Percentiles rank a stretch among this genome's conserved stretches.
phyloP scores from a whole-genome alignment of 163 green algal genomes.

The Scenedesmus sp. region DNA sequence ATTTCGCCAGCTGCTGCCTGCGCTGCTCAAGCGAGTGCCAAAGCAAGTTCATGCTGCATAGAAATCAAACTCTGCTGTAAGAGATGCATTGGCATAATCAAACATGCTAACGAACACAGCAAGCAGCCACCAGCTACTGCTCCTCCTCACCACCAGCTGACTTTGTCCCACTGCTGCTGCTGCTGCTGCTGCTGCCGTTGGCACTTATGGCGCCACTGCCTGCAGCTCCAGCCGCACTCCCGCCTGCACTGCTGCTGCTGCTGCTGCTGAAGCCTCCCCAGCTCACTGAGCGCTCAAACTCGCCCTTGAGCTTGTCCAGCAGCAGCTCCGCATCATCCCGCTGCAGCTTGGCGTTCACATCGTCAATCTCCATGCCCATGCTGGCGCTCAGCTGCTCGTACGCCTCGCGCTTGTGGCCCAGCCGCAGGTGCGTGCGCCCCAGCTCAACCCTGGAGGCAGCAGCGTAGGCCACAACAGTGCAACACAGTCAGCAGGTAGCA shows the following conservation, averaged over 20 bases:
- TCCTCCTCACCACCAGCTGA: neutral
- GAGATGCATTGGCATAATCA: neutral
- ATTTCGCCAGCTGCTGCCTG: neutral
- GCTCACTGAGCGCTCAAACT: slow-evolving; percentile 29
- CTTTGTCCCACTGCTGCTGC: no score
- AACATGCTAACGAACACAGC: neutral
- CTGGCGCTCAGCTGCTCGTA: slow-evolving; percentile 58
- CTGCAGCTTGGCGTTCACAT: slow-evolving; percentile 79
- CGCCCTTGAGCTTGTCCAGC: slow-evolving; percentile 50
- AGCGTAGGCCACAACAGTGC: neutral
- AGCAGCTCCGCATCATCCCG: slow-evolving; percentile 63
- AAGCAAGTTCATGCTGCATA: neutral
- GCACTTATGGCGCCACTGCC: neutral
- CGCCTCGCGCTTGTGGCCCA: slow-evolving; percentile 70
- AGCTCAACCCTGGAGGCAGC: slow-evolving; percentile 50
- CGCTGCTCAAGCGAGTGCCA: neutral
- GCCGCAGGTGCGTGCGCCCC: slow-evolving; percentile 50
- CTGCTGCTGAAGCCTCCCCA: slow-evolving; percentile 35
- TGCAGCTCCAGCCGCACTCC: neutral
- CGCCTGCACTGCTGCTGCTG: slow-evolving; percentile 6
- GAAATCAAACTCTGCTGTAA: neutral
- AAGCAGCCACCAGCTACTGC: neutral
- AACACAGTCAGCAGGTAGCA: no score
- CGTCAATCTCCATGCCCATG: slow-evolving; percentile 70
- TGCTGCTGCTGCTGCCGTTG: neutral